Evolutionary conservation across 352 stramenopile genomes (phyloP), one percentile per base, ranked within the genome.

Genomic region (Pythium biforme): DNA sequence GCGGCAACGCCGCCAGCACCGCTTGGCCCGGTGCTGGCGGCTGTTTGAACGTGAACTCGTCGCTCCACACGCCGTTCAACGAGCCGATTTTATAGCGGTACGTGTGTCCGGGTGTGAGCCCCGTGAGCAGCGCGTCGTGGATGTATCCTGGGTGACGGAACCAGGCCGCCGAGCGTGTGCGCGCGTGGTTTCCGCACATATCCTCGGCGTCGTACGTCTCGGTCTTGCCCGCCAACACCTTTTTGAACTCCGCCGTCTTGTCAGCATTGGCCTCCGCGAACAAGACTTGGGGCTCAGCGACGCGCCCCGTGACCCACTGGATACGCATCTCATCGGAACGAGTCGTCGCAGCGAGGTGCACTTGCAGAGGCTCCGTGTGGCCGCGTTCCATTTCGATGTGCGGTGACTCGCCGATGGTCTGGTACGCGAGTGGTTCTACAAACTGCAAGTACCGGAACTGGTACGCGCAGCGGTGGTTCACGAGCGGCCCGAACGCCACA

Each of bases 401-500:
- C 2, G 25, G 23, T 6, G 61, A 72, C 25, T 56, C 48, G 1
- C 45, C 70, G 20, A 72, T n/a, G 2, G 22, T 54, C 25, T 62
- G 22, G 39, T 73, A 59, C 52, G 45, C 27, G 26, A 58, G 40
- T 17, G 20, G 47, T 26, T 37, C 25, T 0, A 51, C 51, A 14
- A 39, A 49, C 41, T 55, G 58, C 20, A 74, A 62, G 23, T 66
- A 66, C 7, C 61, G 70, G 39, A 76, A 76, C 51, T 76, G 70
- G 39, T 65, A 76, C 58, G 65, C 49, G 55, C 66, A 76, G 27
- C 70, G 66, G 58, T 71, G 69, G 54, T 76, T 76, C 39, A 63
- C 47, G 23, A 74, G 43, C 43, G 61, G 58, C 4, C 64, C 59
- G 34, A 68, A 59, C 34, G 54, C 41, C 22, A 69, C 29, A 4